Base-by-base conservation (phyloP, 306 rosid species). In the Alnus glutinosa region DNA sequence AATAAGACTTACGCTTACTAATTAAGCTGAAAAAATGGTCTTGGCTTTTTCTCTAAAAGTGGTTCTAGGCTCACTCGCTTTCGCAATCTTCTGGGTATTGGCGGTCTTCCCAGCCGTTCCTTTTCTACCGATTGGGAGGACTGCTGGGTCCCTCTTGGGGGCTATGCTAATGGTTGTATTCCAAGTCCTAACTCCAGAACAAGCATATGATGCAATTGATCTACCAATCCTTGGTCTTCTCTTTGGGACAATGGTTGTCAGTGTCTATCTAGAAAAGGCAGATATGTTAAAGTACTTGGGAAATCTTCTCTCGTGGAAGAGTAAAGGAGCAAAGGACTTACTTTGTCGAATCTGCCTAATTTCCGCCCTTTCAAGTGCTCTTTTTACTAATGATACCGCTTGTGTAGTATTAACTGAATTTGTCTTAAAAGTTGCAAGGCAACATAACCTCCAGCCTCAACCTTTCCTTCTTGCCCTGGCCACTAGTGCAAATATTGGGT, bases 401-500 rank as follows among this genome's bases (percentile, higher is more conserved):
- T 93, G 97, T 73, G 98, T 91, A 28, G 94, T 95, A 82, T 75
- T 95, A 68, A 95, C 98, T 2, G 99, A 95, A 55, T 95, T 95
- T 79, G 89, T 95, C 37, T 81, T 95, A 74, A 91, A 93, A 86
- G 77, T 93, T 80, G 96, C 99, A 4, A 88, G 84, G 70, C 98
- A 95, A 44, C 96, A 93, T 79, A 91, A 87, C 39, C 89, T 95
- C 28, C 99, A 98, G 50, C 98, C 99, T 1, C 96, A 87, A 28
- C 99, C 99, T 19, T 90, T 91, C 50, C 80, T 93, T 18, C 99
- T 95, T 73, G 99, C 99, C 12, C 94, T 95, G 79, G 98, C 99
- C 46, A 81, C 98, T 16, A 91, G 97, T 86, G 89, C 98, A 54
- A 95, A 95, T 63, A 95, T 93, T 73, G 99, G 98, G 10, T 95